Conservation (phyloP, 345 rosid genomes). For the Eucalyptus regnans region DNA sequence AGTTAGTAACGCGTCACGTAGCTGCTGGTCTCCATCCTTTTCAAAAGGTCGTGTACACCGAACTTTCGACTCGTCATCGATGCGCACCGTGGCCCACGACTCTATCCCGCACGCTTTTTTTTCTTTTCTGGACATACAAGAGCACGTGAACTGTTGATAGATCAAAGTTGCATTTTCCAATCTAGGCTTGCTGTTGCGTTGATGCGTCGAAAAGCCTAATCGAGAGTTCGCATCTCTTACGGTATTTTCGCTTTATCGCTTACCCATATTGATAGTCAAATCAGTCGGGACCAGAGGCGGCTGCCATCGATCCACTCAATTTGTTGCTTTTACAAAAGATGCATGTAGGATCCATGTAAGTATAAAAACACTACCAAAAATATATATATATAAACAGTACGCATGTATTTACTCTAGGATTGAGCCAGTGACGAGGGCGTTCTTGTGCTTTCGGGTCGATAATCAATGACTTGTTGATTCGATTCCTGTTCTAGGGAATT, state of each 20-base stretch:
- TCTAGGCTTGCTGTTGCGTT: neutral
- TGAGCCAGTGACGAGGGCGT: neutral
- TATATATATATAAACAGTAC: too few relatives aligned
- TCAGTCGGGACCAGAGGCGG: neutral
- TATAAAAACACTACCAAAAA: too few relatives aligned
- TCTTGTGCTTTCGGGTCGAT: neutral
- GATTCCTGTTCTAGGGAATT: neutral
- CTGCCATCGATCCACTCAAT: neutral
- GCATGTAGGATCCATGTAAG: neutral
- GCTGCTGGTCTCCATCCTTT: neutral
- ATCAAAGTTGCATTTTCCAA: neutral
- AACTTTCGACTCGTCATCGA: neutral
- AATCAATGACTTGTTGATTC: neutral
- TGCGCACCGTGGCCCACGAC: neutral
- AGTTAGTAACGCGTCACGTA: neutral
- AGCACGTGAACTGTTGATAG: neutral
- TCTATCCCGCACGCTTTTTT: neutral
- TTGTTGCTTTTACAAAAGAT: neutral
- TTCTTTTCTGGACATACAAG: neutral
- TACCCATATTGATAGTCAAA: neutral
- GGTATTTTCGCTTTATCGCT: neutral
- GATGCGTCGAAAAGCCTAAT: neutral
- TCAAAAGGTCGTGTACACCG: neutral
- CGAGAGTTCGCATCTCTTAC: neutral
- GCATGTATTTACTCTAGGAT: neutral